Conservation (phyloP, 257 asterid species). For the Solanum chmielewskii region DNA sequence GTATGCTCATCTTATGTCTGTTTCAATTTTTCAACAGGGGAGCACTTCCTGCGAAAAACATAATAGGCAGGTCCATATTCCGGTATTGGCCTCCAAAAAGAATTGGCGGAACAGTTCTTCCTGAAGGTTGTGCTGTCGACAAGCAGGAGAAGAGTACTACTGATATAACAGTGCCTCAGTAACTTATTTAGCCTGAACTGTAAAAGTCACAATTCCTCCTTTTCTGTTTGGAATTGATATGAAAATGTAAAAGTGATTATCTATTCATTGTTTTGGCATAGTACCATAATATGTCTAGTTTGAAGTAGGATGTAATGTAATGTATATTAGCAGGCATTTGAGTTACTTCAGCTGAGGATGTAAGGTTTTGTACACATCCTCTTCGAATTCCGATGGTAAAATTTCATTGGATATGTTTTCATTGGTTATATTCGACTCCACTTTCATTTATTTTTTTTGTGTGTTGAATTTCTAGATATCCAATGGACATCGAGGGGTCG, state of each 20-base stretch:
- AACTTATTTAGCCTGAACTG: not conserved
- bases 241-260: not conserved
- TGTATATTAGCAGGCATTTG: not conserved
- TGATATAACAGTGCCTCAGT: not conserved
- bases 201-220: not conserved
- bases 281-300: not conserved
- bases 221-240: not conserved
- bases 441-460: too few relatives aligned
- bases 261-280: not conserved
- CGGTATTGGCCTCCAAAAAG: conserved; percentile 24
- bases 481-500: too few relatives aligned
- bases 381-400: not conserved
- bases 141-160: not conserved
- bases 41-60: conserved; percentile 2
- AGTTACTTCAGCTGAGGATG: not conserved
- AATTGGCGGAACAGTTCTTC: conserved; percentile 62
- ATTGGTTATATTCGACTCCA: too few relatives aligned
- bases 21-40: not conserved
- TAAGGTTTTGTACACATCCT: not conserved
- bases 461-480: too few relatives aligned
- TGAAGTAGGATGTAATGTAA: not conserved
- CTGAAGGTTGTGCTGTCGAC: conserved; percentile 50
- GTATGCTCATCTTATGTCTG: not conserved
- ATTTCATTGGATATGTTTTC: too few relatives aligned
- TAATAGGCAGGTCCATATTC: conserved; percentile 1